These are phyloP conservation scores for Nemania sp. DNA, from an alignment of 2,329 filamentous ascomycete genomes.

Conservation along the genomic window DNA sequence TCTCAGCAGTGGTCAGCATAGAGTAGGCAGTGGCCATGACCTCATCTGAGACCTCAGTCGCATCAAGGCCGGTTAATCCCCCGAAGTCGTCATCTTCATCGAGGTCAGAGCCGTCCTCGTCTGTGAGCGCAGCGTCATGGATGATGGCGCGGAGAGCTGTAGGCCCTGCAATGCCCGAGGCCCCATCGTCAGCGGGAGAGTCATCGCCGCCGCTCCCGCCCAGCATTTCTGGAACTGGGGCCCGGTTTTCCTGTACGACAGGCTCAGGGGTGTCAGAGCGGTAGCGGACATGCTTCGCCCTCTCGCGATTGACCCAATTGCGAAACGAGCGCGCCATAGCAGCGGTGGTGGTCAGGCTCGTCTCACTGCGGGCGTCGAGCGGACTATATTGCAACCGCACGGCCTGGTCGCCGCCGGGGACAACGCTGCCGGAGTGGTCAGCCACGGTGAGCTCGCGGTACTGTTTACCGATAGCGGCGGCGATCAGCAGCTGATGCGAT, in stretches of 20 bases:
- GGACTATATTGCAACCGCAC: slow-evolving; percentile 9
- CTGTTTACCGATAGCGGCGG: slow-evolving; percentile 30
- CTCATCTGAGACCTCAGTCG: slow-evolving; percentile 17
- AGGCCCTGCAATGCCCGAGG: neutral
- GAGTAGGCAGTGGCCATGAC: slow-evolving; percentile 7
- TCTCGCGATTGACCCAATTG: slow-evolving; percentile 20
- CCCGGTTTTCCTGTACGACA: neutral
- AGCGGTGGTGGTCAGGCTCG: slow-evolving; percentile 24
- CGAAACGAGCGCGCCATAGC: slow-evolving; percentile 26
- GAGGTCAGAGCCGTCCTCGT: neutral
- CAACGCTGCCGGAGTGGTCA: slow-evolving; percentile 14
- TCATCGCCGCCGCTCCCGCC: slow-evolving; percentile 9
- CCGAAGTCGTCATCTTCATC: slow-evolving; percentile 2
- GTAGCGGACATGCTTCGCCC: slow-evolving; percentile 1
- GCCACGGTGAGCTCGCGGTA: slow-evolving; percentile 26
- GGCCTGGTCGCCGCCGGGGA: slow-evolving; percentile 12
- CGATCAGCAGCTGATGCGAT: slow-evolving; percentile 30
- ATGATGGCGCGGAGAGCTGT: neutral
- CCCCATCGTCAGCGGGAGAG: neutral
- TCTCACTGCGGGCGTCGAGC: slow-evolving; percentile 22
- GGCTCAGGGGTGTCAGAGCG: slow-evolving; percentile 6
- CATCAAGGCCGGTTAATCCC: slow-evolving; percentile 7
- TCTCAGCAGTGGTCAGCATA: slow-evolving; percentile 1
- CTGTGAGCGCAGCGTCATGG: neutral
- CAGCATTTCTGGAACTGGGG: slow-evolving; percentile 2